Evolutionary conservation across 2,329 filamentous ascomycete genomes (phyloP).

Genomic region (Knoxdaviesia capensis): DNA sequence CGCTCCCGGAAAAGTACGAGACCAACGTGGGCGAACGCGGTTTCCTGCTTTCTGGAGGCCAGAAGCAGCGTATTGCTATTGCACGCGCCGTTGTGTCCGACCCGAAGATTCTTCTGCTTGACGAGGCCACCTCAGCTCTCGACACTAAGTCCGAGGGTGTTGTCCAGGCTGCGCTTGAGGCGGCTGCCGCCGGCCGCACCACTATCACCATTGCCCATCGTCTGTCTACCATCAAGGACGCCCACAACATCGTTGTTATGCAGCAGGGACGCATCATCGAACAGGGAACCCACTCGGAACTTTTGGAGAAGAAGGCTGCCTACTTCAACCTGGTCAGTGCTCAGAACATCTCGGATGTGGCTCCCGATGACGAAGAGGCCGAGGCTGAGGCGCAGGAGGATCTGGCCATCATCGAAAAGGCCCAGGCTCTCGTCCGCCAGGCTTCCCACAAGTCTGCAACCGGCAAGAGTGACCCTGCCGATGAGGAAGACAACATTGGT

Average conservation of each 20-base stretch:
- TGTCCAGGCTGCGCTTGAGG: conserved; percentile 81
- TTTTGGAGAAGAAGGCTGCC: conserved; percentile 49
- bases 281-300: conserved; percentile 69
- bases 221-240: conserved; percentile 81
- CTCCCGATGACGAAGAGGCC: conserved; percentile 29
- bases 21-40: conserved; percentile 93
- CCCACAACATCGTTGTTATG: conserved; percentile 95
- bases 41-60: conserved; percentile 79
- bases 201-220: conserved; percentile 95
- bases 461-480: conserved; percentile 21
- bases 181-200: conserved; percentile 66
- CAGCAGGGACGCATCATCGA: conserved; percentile 69
- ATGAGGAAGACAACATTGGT: conserved; percentile 41
- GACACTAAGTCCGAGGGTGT: conserved; percentile 91
- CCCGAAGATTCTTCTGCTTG: conserved; percentile 77
- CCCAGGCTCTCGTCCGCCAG: conserved; percentile 20
- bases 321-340: conserved; percentile 78
- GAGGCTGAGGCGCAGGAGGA: conserved; percentile 30
- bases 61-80: conserved; percentile 94
- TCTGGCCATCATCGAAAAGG: conserved; percentile 1
- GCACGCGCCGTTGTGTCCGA: conserved; percentile 78
- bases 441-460: conserved; percentile 10
- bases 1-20: conserved; percentile 72
- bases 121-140: conserved; percentile 84
- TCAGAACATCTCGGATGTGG: conserved; percentile 49